Base-by-base conservation (phyloP, 345 rosid species). In the Pseudoturritis turrita region DNA sequence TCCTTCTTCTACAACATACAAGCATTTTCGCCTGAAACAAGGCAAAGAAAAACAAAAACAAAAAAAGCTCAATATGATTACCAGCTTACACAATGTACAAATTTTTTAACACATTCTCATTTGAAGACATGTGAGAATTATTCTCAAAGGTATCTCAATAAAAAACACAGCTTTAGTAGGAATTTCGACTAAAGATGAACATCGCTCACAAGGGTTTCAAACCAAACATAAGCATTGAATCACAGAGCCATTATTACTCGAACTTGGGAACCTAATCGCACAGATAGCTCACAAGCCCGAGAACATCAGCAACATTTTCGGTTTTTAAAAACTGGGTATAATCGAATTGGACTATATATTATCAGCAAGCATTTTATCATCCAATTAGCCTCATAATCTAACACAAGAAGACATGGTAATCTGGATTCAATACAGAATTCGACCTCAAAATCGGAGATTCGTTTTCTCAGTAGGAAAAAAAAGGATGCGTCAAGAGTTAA, bases 361-460 rank as follows among this genome's bases (percentile, higher is more conserved):
- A 70, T 36, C 26, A 35, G 18, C 36, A 29, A 44, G 8, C 56
- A 69, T 57, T n/a, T 6, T n/a, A 10, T 6, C 4, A 43, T 57
- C 41, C 11, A 22, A 33, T 1, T 10, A 10, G 5, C 3, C 1
- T 40, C 7, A 36, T 7, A 56, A 37, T 54, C 46, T 11, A 15
- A 64, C 12, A 44, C 1, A 72, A 8, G 23, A 12, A 41, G 23
- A 36, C 65, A 17, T 22, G 55, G 55, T 7, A 35, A 53, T 33
- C 56, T 23, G 47, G 47, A 65, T 35, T 44, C 46, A 36, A 26
- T 65, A 57, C 60, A 57, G 11, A 62, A 44, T n/a, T 56, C 11
- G 28, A 64, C 23, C 44, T 35, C 59, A 57, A 65, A n/a, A 73
- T 65, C 67, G 60, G 72, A 73, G 72, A 73, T 47, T 46, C 59